Evolutionary conservation across 495 filamentous ascomycete species (phyloP), one percentile per base, ranked within the genome.

Genomic region (Penicillium subrubescens): DNA sequence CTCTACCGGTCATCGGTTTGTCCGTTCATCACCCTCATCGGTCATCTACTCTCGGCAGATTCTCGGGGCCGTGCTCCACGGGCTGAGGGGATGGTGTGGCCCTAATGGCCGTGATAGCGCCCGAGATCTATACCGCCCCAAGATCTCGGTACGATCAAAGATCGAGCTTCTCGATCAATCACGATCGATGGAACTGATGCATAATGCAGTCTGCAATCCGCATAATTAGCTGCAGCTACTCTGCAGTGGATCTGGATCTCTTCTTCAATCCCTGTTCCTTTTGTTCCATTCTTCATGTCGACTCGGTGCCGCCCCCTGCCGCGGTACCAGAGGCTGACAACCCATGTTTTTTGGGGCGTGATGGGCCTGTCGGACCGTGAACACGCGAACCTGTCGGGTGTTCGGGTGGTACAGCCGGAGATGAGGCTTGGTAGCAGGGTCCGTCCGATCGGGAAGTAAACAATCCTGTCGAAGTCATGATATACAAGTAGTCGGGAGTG

Each of bases 311-410:
- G 3, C 39, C 57, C 39, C 43, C 34, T 43, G 35, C 29, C 34
- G 29, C 57, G 57, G 57, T 34, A 59, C 57, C 57, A 59, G 39
- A 59, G 12, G 8, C 57, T 17, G 57, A 33, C 57, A 17, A 37
- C 29, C 57, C 57, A 59, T 58, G 57, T 44, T 59, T 59, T 59
- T 33, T 33, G 5, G 5, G 23, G 21, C 39, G 34, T 11, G 21
- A 21, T 12, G 25, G 15, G 11, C 48, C 25, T 52, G 23, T 31
- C 27, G 48, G 48, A 52, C 57, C 57, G 25, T 33, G 57, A 44
- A 59, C 21, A 37, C 25, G 21, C 57, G 37, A 59, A 56, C 53
- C 53, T 37, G 25, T 31, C 48, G 12, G 46, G 11, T 54, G 52
- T 15, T 54, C 29, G 53, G 29, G 53, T 56, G 53, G 53, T 56